Conservation (phyloP, 495 filamentous ascomycete species). For the Letharia lupina region DNA sequence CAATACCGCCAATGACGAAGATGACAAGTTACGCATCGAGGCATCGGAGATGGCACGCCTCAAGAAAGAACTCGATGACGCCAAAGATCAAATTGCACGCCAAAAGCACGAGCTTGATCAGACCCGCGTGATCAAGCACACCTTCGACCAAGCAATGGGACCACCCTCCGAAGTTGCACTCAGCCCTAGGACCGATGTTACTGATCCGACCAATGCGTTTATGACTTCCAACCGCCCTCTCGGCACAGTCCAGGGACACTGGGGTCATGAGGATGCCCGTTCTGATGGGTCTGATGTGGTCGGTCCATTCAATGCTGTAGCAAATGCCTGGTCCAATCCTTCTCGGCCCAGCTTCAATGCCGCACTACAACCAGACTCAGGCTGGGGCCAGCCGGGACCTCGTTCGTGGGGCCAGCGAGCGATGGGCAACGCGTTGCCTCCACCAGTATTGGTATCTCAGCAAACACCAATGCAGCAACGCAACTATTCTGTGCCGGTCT, state of each 20-base stretch:
- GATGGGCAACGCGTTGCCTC: slow-evolving; percentile 7
- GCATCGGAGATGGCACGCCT: slow-evolving; percentile 49
- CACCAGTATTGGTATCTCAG: slow-evolving; percentile 24
- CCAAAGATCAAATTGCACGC: slow-evolving; percentile 68
- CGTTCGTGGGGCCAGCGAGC: slow-evolving; percentile 21
- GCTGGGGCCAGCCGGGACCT: slow-evolving; percentile 24
- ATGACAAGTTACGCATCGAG: slow-evolving; percentile 29
- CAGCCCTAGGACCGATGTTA: slow-evolving; percentile 37
- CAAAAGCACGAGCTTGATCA: slow-evolving; percentile 81
- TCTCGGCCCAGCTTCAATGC: slow-evolving; percentile 27
- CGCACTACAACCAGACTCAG: slow-evolving; percentile 25
- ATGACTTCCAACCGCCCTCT: slow-evolving; percentile 5
- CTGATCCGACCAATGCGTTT: slow-evolving; percentile 37
- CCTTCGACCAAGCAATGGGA: slow-evolving; percentile 62
- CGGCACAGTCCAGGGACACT: slow-evolving; percentile 10
- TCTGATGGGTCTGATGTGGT: slow-evolving; percentile 50
- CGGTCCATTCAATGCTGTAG: slow-evolving; percentile 19
- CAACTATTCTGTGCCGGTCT: slow-evolving; percentile 36
- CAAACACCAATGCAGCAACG: slow-evolving; percentile 30
- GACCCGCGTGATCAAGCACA: slow-evolving; percentile 65
- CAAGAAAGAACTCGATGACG: slow-evolving; percentile 65
- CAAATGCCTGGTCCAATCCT: slow-evolving; percentile 53
- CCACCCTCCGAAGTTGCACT: slow-evolving; percentile 51
- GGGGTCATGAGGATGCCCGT: slow-evolving; percentile 49
- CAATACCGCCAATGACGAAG: slow-evolving; percentile 12